Conservation (phyloP, 139 green algal species). For the Chlorella vulgaris region DNA sequence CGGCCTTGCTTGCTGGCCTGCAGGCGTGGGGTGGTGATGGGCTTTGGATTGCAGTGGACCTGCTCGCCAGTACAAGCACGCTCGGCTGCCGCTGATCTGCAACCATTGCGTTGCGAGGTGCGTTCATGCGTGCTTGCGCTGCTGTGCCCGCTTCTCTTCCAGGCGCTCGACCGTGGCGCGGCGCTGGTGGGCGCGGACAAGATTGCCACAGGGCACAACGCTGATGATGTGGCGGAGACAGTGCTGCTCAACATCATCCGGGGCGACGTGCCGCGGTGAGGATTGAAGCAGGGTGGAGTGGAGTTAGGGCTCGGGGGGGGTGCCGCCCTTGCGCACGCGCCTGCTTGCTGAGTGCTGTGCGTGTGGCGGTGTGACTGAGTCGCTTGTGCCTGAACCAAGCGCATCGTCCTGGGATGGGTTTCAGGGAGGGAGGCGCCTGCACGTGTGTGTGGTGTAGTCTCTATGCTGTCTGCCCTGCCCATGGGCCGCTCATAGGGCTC, state of each 20-base stretch:
- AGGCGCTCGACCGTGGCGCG: constrained; percentile 92
- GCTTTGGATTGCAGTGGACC: background rate
- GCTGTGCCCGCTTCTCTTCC: no score
- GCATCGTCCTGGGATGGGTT: no score
- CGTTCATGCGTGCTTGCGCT: no score
- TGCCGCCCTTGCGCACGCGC: background rate
- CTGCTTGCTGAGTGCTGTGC: no score
- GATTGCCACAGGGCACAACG: constrained; percentile 94
- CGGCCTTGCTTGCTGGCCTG: background rate
- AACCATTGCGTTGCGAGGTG: no score
- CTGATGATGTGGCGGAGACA: constrained; percentile 97
- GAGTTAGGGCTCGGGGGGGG: background rate
- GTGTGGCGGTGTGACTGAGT: no score
- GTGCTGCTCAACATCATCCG: constrained; percentile 96
- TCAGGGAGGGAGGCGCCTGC: no score
- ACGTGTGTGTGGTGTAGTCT: no score
- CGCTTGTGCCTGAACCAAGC: no score
- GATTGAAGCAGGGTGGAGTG: background rate
- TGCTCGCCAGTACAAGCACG: background rate
- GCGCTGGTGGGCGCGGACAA: constrained; percentile 72
- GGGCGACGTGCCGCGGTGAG: constrained; percentile 83
- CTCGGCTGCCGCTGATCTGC: background rate
- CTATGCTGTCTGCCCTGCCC: no score
- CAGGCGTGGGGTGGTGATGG: background rate
- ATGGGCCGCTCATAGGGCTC: no score